These are phyloP conservation scores for Ceratocystis diversiconidia DNA, from an alignment of 2,329 filamentous ascomycete genomes.

Conservation along the genomic window DNA sequence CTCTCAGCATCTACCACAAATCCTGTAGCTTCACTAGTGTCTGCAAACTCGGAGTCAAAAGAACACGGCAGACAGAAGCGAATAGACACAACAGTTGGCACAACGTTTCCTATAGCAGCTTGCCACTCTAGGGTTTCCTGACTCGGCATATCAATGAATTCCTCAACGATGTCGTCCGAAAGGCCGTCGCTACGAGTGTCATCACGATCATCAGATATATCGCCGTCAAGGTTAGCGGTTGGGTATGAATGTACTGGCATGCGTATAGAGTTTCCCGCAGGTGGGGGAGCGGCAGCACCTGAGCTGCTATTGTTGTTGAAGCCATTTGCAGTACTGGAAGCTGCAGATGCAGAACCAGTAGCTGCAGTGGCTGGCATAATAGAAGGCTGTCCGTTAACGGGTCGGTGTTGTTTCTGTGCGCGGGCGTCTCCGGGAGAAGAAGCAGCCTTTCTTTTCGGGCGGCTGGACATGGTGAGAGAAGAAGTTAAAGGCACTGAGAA, in stretches of 20 bases:
- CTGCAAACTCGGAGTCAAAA: conserved; percentile 90
- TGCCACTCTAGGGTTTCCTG: conserved; percentile 57
- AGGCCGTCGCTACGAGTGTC: conserved; percentile 21
- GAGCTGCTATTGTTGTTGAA: conserved; percentile 14
- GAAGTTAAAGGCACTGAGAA: not conserved
- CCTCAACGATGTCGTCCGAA: conserved; percentile 27
- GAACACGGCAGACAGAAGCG: conserved; percentile 96
- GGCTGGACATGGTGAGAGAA: conserved; percentile 29
- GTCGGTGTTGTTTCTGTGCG: conserved; percentile 31
- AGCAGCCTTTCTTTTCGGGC: conserved; percentile 41
- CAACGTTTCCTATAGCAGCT: conserved; percentile 83
- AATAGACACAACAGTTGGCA: conserved; percentile 94
- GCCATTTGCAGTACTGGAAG: not conserved
- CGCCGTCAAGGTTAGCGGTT: not conserved
- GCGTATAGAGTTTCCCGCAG: not conserved
- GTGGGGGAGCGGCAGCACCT: not conserved
- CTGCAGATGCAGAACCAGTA: not conserved
- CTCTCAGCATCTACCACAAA: conserved; percentile 93
- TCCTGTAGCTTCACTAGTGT: conserved; percentile 90
- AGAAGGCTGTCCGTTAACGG: conserved; percentile 33
- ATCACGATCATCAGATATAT: conserved; percentile 21
- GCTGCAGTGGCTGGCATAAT: conserved; percentile 29
- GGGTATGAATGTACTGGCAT: conserved; percentile 14
- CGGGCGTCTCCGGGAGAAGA: conserved; percentile 24
- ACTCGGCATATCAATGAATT: conserved; percentile 24